A percentile compares a stretch with the other conserved stretches of the same genome.
phyloP scores from a whole-genome alignment of 1,284 basidiomycete genomes.

The Sporisorium exsertum region DNA sequence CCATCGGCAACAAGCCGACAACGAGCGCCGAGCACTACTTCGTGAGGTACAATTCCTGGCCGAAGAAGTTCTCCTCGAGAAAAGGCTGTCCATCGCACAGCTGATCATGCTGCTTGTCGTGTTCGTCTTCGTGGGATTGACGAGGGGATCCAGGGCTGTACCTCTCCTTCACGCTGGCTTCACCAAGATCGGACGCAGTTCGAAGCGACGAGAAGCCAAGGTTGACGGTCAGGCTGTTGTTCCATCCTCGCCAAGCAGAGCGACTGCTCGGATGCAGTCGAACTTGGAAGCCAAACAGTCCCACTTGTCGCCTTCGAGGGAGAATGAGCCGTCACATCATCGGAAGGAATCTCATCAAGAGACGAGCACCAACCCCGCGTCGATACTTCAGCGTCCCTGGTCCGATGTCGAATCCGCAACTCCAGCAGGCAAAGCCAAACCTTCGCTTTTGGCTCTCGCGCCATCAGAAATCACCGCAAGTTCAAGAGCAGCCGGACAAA shows the following conservation, averaged over 20 bases:
- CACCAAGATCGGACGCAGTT: conserved; percentile 32
- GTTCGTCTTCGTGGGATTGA: conserved; percentile 84
- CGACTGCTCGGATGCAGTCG: conserved; percentile 8
- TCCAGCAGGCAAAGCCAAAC: neutral
- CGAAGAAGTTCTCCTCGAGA: conserved; percentile 84
- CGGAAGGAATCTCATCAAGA: neutral
- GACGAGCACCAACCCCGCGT: neutral
- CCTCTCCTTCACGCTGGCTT: conserved; percentile 54
- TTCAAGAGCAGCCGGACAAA: conserved; percentile 1
- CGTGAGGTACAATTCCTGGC: conserved; percentile 78
- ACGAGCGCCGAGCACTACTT: conserved; percentile 78
- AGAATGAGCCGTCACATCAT: conserved; percentile 1
- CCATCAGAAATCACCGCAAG: neutral
- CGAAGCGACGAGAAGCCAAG: conserved; percentile 22
- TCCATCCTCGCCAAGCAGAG: conserved; percentile 19
- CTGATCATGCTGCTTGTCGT: conserved; percentile 81
- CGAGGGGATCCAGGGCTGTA: conserved; percentile 77
- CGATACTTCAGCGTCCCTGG: neutral
- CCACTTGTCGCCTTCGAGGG: conserved; percentile 2
- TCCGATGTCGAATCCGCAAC: neutral
- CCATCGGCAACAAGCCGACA: conserved; percentile 77
- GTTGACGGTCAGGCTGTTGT: conserved; percentile 6
- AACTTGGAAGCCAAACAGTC: conserved; percentile 4
- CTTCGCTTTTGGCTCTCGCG: neutral
- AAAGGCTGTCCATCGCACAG: conserved; percentile 84